These are phyloP conservation scores for Alternaria conjuncta DNA, from an alignment of 2,329 filamentous ascomycete species.

Conservation along the genomic window DNA sequence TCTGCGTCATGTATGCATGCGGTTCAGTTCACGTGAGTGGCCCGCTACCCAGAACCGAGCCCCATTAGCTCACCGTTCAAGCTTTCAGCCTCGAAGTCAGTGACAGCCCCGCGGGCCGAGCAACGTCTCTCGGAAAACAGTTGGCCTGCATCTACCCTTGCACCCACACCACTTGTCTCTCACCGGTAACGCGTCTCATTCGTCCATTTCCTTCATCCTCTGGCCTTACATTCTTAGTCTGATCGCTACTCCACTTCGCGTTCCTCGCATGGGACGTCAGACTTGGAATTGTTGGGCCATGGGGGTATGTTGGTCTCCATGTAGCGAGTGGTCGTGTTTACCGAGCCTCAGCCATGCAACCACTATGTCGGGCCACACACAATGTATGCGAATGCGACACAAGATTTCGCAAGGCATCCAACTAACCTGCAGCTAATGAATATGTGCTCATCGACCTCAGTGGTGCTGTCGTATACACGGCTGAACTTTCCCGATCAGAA, in stretches of 20 bases:
- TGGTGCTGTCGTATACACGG: background rate
- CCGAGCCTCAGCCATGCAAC: background rate
- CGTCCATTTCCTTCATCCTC: background rate
- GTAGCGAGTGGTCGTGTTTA: background rate
- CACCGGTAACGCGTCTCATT: background rate
- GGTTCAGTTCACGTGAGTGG: constrained; percentile 2
- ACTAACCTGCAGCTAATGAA: background rate
- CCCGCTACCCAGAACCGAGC: background rate
- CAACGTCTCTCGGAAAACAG: background rate
- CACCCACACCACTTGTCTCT: background rate
- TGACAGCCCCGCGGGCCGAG: constrained; percentile 1
- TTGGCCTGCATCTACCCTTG: constrained; percentile 5
- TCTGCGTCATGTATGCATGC: background rate
- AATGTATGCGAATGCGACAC: background rate
- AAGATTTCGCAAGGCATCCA: background rate
- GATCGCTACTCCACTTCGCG: background rate
- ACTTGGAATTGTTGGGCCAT: background rate
- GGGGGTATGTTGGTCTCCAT: background rate
- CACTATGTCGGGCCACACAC: background rate
- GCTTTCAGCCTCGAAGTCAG: background rate
- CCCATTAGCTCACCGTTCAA: background rate
- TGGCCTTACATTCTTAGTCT: background rate
- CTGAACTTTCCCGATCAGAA: background rate
- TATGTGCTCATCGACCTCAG: no score
- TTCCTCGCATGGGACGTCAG: background rate